Percentiles rank a stretch among this genome's conserved stretches.
These are phyloP conservation scores for Pythium dissotocum DNA, from an alignment of 352 stramenopile genomes.

Conservation along the genomic window DNA sequence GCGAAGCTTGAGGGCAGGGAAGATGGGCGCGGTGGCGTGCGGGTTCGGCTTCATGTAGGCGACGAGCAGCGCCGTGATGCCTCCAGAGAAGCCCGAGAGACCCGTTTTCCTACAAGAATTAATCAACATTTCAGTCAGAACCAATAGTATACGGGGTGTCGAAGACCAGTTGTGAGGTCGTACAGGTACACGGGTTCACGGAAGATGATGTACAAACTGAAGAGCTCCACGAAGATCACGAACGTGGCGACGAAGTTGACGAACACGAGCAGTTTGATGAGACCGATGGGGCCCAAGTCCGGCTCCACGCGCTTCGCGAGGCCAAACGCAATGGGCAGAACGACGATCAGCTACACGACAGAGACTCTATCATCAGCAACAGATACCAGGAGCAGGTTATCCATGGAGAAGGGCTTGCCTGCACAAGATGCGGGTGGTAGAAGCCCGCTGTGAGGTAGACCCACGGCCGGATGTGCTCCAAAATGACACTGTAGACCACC, in stretches of 20 bases:
- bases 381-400: background rate
- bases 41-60: slow-evolving; percentile 78
- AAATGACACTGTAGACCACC: slow-evolving; percentile 56
- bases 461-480: slow-evolving; percentile 85
- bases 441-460: slow-evolving; percentile 85
- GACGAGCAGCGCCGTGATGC: slow-evolving; percentile 79
- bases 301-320: slow-evolving; percentile 80
- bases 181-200: slow-evolving; percentile 79
- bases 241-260: slow-evolving; percentile 70
- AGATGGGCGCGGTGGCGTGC: slow-evolving; percentile 48
- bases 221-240: slow-evolving; percentile 78
- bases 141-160: background rate
- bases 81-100: slow-evolving; percentile 75
- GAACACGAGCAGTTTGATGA: slow-evolving; percentile 74
- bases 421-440: slow-evolving; percentile 78
- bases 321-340: slow-evolving; percentile 64
- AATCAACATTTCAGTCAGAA: background rate
- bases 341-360: slow-evolving; percentile 50
- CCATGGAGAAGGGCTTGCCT: slow-evolving; percentile 35
- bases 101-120: slow-evolving; percentile 48
- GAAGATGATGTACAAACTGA: slow-evolving; percentile 83
- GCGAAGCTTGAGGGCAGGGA: slow-evolving; percentile 63
- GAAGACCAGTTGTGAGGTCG: slow-evolving; percentile 3
- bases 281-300: slow-evolving; percentile 57
- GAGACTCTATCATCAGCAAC: background rate